Evolutionary conservation across 176 grass and related monocot species (phyloP), one percentile per base, ranked within the genome.

Genomic region (Aegilops umbellulata): DNA sequence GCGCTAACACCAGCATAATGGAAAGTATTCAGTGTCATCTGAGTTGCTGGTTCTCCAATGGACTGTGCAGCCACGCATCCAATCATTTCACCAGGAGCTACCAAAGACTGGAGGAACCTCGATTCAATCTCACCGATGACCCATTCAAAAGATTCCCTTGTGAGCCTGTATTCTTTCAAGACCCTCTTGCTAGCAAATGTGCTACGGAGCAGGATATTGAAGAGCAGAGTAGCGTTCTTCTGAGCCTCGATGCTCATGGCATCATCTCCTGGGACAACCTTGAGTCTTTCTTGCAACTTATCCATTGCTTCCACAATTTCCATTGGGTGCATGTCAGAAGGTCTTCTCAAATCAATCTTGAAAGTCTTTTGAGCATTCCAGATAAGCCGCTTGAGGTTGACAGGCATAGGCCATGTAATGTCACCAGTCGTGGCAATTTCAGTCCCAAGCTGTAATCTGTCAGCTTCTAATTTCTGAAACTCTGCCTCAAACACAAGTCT

Each of bases 1-100:
- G 94, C 97, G 81, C 97, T 99, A 34, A 99, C 97, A 96, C 97
- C 94, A 93, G 94, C 97, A 96, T 96, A 99, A 71, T 99, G 97
- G 84, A 99, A 99, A 61, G 92, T 99, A 87, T 99, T 96, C 44
- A 93, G 79, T 9, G 97, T 96, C 97, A 99, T 99, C 85, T 99
- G 97, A 71, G 94, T 96, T 24, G 94, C 94, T 86, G 94, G 94
- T 87, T 99, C 97, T 38, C 97, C 97, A 88, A 99, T 96, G 30
- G 94, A 99, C 70, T 99, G 97, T 34, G 97, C 97, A 86, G 97
- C 97, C 23, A 99, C 94, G 85, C 97, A 99, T 62, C 97, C 97
- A 84, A 99, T 96, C 97, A 96, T 99, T 83, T 99, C 97, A 78
- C 97, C 94, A 65, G 97, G 94, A 30, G 97, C 94, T 38, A 99